Conservation (phyloP, 345 rosid genomes). For the Lenwebbia sp. region DNA sequence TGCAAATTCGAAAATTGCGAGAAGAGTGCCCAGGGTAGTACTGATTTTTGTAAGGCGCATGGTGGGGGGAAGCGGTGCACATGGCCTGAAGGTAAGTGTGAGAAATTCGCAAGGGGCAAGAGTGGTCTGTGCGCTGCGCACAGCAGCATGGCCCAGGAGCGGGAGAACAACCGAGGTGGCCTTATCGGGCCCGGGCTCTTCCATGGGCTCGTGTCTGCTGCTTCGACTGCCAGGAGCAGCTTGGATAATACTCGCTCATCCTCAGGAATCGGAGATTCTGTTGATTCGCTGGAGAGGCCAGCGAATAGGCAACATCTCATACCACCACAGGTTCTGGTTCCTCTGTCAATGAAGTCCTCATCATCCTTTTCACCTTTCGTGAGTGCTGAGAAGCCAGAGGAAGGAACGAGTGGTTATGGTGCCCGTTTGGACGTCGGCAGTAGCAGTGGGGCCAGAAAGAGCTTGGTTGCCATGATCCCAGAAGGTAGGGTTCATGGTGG, state of each 20-base stretch:
- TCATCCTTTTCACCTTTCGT: constrained; percentile 24
- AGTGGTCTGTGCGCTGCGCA: constrained; percentile 95
- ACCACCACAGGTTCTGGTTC: constrained; percentile 86
- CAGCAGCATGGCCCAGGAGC: constrained; percentile 52
- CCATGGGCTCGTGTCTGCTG: constrained; percentile 70
- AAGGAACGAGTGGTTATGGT: constrained; percentile 6
- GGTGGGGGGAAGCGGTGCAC: constrained; percentile 90
- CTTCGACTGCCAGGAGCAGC: constrained; percentile 39
- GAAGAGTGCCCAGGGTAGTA: constrained; percentile 98
- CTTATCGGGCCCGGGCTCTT: constrained; percentile 75
- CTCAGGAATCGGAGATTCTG: constrained; percentile 58
- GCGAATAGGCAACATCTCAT: constrained; percentile 51
- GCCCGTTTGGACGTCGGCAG: background rate
- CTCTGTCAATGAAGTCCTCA: constrained; percentile 71
- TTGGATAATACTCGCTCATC: constrained; percentile 41
- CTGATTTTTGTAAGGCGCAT: constrained; percentile 92
- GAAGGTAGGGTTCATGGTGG: constrained; percentile 99
- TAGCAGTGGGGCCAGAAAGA: background rate
- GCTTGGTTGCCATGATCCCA: constrained; percentile 50
- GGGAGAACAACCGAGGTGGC: constrained; percentile 34
- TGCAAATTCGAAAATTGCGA: constrained; percentile 55
- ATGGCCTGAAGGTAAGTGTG: constrained; percentile 75
- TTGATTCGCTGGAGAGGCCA: constrained; percentile 44
- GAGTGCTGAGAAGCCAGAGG: constrained; percentile 25
- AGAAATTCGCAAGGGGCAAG: constrained; percentile 91